Percentiles rank a stretch among this genome's conserved stretches.
phyloP scores from a whole-genome alignment of 108 stramenopile genomes.

The Hondaea fermentalgiana region DNA sequence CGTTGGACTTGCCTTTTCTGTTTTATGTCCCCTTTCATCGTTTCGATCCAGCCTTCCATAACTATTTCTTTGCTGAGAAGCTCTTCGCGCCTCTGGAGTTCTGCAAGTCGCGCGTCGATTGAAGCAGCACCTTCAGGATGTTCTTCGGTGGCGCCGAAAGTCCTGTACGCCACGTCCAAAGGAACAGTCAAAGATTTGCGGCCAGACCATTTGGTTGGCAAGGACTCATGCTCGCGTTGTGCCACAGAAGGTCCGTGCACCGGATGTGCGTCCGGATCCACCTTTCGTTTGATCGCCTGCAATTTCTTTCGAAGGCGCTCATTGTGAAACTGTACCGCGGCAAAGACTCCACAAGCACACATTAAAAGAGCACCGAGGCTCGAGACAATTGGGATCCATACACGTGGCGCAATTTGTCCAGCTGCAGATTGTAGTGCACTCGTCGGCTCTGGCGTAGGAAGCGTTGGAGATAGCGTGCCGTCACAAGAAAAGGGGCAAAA shows the following conservation, averaged over 20 bases:
- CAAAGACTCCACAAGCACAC: too few relatives aligned
- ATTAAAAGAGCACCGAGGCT: not conserved
- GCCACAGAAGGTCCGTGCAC: not conserved
- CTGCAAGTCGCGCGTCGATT: not conserved
- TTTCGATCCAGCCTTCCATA: not conserved
- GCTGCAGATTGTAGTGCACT: too few relatives aligned
- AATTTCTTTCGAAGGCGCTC: not conserved
- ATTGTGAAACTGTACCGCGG: too few relatives aligned
- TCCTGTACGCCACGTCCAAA: too few relatives aligned
- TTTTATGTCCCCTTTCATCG: not conserved
- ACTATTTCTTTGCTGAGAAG: not conserved
- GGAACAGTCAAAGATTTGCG: not conserved
- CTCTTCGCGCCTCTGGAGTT: not conserved
- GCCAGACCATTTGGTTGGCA: not conserved
- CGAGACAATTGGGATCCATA: not conserved
- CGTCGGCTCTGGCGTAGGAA: too few relatives aligned
- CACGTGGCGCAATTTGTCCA: too few relatives aligned
- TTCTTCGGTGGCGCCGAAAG: too few relatives aligned
- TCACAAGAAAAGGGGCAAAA: not conserved
- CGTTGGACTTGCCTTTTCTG: not conserved
- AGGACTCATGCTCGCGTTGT: not conserved
- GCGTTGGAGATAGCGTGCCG: not conserved
- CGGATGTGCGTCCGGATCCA: not conserved
- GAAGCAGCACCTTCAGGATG: too few relatives aligned
- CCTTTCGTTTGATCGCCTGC: not conserved